Percentiles rank a stretch among this genome's conserved stretches.
phyloP scores from a whole-genome alignment of 2,329 filamentous ascomycete species.

The Metarhizium humberi region DNA sequence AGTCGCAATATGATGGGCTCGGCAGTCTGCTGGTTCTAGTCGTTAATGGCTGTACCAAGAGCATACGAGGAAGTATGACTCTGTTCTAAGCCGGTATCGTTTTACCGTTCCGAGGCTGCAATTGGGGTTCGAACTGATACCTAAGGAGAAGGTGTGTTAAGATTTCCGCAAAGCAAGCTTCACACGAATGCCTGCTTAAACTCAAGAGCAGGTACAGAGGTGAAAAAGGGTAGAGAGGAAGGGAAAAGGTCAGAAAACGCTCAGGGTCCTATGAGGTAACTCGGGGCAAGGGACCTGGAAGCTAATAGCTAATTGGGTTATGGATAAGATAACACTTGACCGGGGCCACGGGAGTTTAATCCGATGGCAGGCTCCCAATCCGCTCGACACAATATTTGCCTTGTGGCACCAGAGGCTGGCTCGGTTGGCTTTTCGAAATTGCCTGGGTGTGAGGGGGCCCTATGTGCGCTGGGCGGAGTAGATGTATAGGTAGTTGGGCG shows the following conservation, averaged over 20 bases:
- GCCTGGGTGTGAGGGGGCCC: neutral
- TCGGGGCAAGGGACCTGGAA: neutral
- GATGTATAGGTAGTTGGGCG: neutral
- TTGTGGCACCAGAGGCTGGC: neutral
- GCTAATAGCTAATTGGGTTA: neutral
- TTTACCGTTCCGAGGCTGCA: neutral
- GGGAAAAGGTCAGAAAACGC: neutral
- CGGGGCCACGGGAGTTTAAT: neutral
- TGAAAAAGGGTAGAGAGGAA: neutral
- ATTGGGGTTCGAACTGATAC: too few relatives aligned
- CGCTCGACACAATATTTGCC: neutral
- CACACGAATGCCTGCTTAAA: neutral
- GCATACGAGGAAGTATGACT: neutral
- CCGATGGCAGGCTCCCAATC: neutral
- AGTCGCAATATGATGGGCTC: conserved; percentile 4
- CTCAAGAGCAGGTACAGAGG: neutral
- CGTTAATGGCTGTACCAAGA: conserved; percentile 6
- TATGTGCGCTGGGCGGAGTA: neutral
- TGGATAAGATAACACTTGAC: conserved; percentile 1
- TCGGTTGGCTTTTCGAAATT: neutral
- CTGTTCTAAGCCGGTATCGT: neutral
- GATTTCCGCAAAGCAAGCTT: neutral
- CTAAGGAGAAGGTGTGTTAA: neutral
- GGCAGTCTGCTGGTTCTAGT: conserved; percentile 3
- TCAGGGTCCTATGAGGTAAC: neutral